phyloP scores from a whole-genome alignment of 768 basidiomycete species.

The Leccinum rimulosum region DNA sequence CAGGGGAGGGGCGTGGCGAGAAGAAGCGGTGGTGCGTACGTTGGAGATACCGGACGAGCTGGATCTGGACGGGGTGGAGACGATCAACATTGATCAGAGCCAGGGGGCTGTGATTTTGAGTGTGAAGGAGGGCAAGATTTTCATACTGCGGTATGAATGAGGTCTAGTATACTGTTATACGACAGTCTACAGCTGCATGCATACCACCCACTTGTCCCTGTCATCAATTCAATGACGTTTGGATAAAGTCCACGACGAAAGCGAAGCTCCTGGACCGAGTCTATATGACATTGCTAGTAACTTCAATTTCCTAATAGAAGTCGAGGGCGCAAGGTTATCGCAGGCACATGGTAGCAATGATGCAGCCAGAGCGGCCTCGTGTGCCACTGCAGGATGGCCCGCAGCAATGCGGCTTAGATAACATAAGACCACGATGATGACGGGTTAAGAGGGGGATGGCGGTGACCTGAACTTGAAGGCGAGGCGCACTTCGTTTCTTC shows the following conservation, averaged over 20 bases:
- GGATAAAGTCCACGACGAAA: no score
- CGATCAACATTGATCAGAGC: conserved; percentile 75
- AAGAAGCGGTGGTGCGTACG: conserved; percentile 52
- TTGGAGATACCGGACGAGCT: conserved; percentile 63
- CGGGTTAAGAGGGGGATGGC: no score
- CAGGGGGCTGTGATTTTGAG: conserved; percentile 73
- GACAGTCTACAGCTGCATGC: no score
- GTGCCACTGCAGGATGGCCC: not conserved
- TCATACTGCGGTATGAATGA: conserved; percentile 65
- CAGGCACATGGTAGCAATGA: not conserved
- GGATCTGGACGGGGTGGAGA: conserved; percentile 64
- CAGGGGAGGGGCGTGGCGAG: conserved; percentile 22
- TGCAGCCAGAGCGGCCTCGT: conserved; percentile 6
- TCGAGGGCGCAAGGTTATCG: not conserved
- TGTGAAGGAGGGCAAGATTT: conserved; percentile 65
- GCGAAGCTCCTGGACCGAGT: no score
- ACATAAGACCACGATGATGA: conserved; percentile 2
- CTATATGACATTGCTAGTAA: no score
- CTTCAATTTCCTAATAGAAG: not conserved
- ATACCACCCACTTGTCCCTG: no score
- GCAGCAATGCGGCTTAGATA: conserved; percentile 14
- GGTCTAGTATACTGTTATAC: not conserved
- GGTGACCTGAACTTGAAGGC: not conserved
- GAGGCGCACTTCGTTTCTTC: not conserved
- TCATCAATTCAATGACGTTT: no score